phyloP scores from a whole-genome alignment of 164 flowering plant species.

The Liquidambar formosana region DNA sequence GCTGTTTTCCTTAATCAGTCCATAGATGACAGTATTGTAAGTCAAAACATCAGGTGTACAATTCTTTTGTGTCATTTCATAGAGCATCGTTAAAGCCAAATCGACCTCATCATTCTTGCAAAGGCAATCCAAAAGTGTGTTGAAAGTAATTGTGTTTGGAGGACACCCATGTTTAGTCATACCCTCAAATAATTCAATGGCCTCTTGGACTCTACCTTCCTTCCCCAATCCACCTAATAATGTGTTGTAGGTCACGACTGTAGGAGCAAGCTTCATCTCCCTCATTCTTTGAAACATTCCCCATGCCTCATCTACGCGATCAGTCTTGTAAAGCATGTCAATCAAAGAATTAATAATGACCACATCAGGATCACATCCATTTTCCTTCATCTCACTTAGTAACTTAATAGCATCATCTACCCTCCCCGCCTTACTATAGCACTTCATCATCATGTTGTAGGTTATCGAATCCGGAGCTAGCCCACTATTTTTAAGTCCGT shows the following conservation, averaged over 20 bases:
- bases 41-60: slow-evolving; percentile 74
- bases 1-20: slow-evolving; percentile 58
- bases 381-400: slow-evolving; percentile 58
- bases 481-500: slow-evolving; percentile 56
- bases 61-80: slow-evolving; percentile 50
- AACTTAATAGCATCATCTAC: slow-evolving; percentile 76
- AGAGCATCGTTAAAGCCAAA: slow-evolving; percentile 60
- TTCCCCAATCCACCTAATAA: slow-evolving; percentile 74
- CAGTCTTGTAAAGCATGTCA: slow-evolving; percentile 75
- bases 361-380: slow-evolving; percentile 66
- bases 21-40: slow-evolving; percentile 79
- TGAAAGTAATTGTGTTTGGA: slow-evolving; percentile 62
- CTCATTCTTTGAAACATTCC: slow-evolving; percentile 62
- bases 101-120: slow-evolving; percentile 71
- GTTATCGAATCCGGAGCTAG: slow-evolving; percentile 84
- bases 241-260: slow-evolving; percentile 88
- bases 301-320: slow-evolving; percentile 82
- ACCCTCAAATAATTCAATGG: slow-evolving; percentile 51
- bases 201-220: slow-evolving; percentile 61
- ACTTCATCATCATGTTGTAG: slow-evolving; percentile 94
- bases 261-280: slow-evolving; percentile 70
- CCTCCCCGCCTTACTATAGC: slow-evolving; percentile 69
- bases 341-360: slow-evolving; percentile 71
- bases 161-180: slow-evolving; percentile 41
- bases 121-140: slow-evolving; percentile 64